These are phyloP conservation scores for Xylaria polymorpha DNA, from an alignment of 2,329 filamentous ascomycete genomes.

Conservation along the genomic window DNA sequence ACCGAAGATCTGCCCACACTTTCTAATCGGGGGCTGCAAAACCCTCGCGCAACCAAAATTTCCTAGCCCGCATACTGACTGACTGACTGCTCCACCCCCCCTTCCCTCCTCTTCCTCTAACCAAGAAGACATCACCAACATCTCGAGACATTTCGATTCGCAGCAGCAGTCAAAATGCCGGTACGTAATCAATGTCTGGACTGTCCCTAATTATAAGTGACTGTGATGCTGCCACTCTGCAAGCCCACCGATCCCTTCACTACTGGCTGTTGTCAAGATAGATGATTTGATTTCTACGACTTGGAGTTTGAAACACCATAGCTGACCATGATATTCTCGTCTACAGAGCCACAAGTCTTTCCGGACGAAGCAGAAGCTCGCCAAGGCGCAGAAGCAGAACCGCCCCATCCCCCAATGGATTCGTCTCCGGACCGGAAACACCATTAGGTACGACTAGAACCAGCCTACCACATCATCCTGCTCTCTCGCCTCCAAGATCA, in stretches of 20 bases:
- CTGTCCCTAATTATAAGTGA: neutral
- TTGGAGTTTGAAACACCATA: constrained; percentile 17
- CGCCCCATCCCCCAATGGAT: constrained; percentile 99
- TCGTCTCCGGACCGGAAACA: constrained; percentile 97
- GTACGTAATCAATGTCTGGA: constrained; percentile 47
- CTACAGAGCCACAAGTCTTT: constrained; percentile 98
- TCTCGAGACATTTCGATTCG: constrained; percentile 53
- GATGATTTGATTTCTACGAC: neutral
- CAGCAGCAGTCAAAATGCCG: constrained; percentile 57
- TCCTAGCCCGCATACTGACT: constrained; percentile 41
- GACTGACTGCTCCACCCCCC: constrained; percentile 45
- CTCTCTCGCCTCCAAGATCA: neutral
- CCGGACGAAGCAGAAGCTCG: constrained; percentile 99
- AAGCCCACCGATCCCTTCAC: neutral
- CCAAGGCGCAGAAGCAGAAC: constrained; percentile 99
- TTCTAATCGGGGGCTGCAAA: constrained; percentile 49
- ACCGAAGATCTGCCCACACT: constrained; percentile 47
- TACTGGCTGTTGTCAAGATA: neutral
- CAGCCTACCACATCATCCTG: too few species aligned
- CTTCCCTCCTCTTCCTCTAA: constrained; percentile 33
- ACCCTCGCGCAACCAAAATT: constrained; percentile 50
- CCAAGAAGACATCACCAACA: constrained; percentile 46
- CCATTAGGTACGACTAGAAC: constrained; percentile 85
- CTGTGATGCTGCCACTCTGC: neutral
- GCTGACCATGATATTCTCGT: constrained; percentile 37